Evolutionary conservation across 2,329 filamentous ascomycete species (phyloP).

Genomic region (Emmonsiellopsis sp.): DNA sequence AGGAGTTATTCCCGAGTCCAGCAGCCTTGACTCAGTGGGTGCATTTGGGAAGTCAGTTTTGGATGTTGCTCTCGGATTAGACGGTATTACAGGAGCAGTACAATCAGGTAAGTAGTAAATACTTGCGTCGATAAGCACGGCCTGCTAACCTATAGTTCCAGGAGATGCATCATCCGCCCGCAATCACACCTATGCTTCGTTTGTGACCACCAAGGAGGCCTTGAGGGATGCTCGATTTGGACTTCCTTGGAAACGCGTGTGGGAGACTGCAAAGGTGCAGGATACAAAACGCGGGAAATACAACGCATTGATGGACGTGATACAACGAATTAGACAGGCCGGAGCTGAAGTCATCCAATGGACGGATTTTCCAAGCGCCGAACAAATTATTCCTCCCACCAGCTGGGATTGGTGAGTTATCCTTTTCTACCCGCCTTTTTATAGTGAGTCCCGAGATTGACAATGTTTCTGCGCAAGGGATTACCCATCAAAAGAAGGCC

Average conservation of each 20-base stretch:
- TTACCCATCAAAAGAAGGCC: slow-evolving; percentile 3
- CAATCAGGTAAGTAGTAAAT: slow-evolving; percentile 3
- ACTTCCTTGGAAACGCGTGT: slow-evolving; percentile 64
- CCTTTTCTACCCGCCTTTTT: neutral
- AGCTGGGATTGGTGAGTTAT: slow-evolving; percentile 64
- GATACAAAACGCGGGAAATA: slow-evolving; percentile 36
- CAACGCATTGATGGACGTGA: slow-evolving; percentile 40
- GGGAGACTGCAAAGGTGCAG: slow-evolving; percentile 50
- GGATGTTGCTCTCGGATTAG: slow-evolving; percentile 57
- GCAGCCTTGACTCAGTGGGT: slow-evolving; percentile 62
- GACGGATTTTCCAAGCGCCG: slow-evolving; percentile 57
- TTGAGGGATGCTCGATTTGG: slow-evolving; percentile 59
- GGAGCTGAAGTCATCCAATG: slow-evolving; percentile 62
- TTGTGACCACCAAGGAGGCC: slow-evolving; percentile 44
- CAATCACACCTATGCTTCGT: slow-evolving; percentile 41
- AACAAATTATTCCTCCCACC: slow-evolving; percentile 53
- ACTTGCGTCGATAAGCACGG: neutral
- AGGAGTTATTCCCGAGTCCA: slow-evolving; percentile 56
- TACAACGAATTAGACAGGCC: slow-evolving; percentile 48
- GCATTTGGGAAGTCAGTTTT: slow-evolving; percentile 57
- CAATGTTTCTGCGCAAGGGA: slow-evolving; percentile 1
- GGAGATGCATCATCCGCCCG: neutral
- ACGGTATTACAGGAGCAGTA: slow-evolving; percentile 62
- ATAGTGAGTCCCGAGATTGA: neutral
- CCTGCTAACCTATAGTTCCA: neutral